phyloP scores from a whole-genome alignment of 345 rosid genomes.

The Boechera divaricarpa region DNA sequence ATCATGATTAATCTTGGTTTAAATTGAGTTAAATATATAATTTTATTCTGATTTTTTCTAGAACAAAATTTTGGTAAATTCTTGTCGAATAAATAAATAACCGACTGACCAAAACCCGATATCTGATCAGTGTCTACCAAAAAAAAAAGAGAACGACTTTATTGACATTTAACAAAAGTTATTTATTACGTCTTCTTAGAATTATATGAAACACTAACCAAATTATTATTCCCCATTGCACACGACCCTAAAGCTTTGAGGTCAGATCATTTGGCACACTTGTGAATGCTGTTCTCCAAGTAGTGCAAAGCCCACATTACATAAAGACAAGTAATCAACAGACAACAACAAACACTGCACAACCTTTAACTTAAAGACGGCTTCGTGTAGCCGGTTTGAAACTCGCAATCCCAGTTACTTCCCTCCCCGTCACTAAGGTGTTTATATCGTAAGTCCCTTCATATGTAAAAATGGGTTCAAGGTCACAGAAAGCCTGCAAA shows the following conservation, averaged over 20 bases:
- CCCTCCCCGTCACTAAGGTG: slow-evolving; percentile 89
- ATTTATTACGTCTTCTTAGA: neutral
- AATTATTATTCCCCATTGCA: neutral
- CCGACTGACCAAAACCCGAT: neutral
- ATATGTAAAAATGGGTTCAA: slow-evolving; percentile 93
- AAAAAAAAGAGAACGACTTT: too few species aligned
- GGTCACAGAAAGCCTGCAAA: slow-evolving; percentile 94
- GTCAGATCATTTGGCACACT: slow-evolving; percentile 13
- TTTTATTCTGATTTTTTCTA: neutral
- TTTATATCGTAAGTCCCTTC: slow-evolving; percentile 97
- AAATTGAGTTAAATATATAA: too few species aligned
- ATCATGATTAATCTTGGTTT: neutral
- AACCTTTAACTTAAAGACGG: slow-evolving; percentile 58
- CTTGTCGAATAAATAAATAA: too few species aligned
- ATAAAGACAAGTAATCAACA: slow-evolving; percentile 4
- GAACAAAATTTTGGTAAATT: neutral
- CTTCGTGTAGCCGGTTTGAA: slow-evolving; percentile 77
- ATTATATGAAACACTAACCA: neutral
- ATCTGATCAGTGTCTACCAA: neutral
- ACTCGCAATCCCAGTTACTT: slow-evolving; percentile 86
- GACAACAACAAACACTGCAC: slow-evolving; percentile 34
- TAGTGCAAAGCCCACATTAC: slow-evolving; percentile 15
- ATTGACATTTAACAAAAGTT: neutral
- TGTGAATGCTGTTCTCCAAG: slow-evolving; percentile 2
- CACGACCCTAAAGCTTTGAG: neutral